These are phyloP conservation scores for Claviceps humidiphila DNA, from an alignment of 2,329 filamentous ascomycete species.

Conservation along the genomic window DNA sequence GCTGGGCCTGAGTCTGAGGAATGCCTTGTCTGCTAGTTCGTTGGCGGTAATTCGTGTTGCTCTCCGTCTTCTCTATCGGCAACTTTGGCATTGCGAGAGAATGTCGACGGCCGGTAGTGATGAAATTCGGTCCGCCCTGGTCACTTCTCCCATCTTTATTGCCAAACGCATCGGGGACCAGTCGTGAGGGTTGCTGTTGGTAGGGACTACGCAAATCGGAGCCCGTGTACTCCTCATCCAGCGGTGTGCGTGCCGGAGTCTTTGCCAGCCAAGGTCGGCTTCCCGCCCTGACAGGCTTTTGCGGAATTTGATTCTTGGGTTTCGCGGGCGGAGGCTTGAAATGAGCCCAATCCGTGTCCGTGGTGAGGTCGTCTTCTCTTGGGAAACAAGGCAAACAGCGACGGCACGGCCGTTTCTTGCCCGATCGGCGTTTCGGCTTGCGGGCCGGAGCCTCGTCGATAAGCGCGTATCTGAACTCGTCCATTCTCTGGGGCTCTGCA, in stretches of 20 bases:
- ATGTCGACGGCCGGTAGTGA: conserved; percentile 5
- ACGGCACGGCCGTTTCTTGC: conserved; percentile 7
- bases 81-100: conserved; percentile 6
- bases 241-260: neutral
- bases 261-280: neutral
- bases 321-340: conserved; percentile 8
- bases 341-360: conserved; percentile 13
- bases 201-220: conserved; percentile 5
- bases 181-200: neutral
- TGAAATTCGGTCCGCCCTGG: conserved; percentile 6
- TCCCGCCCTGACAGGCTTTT: neutral
- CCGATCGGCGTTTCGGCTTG: conserved; percentile 9
- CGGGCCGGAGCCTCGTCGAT: conserved; percentile 17
- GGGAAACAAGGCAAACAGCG: conserved; percentile 19
- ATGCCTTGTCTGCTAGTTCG: neutral
- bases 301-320: neutral
- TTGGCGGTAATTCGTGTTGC: neutral
- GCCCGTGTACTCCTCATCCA: neutral
- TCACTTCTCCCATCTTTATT: neutral
- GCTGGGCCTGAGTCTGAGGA: neutral
- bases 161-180: neutral
- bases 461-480: conserved; percentile 21
- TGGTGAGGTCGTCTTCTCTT: conserved; percentile 11
- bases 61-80: neutral
- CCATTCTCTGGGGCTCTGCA: conserved; percentile 14